Percentiles rank a stretch among this genome's conserved stretches.
Evolutionary conservation across 352 stramenopile species (phyloP).

Genomic region (Phytopythium cucurbitacearum): DNA sequence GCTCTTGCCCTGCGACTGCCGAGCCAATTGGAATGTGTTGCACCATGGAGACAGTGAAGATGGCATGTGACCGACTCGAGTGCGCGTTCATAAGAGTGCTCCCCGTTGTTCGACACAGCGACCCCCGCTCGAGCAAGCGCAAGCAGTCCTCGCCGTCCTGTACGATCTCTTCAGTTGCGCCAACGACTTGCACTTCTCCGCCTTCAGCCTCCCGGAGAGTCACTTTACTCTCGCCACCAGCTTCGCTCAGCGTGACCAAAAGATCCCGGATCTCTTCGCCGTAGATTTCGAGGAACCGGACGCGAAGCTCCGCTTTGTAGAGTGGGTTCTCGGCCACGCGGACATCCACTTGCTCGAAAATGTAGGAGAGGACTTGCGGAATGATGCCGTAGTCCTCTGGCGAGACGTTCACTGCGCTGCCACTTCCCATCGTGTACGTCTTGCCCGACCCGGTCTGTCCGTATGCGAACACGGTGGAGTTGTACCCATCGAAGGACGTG

Average conservation of each 20-base stretch:
- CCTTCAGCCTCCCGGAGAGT: constrained; percentile 82
- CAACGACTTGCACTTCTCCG: constrained; percentile 77
- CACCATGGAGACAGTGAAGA: constrained; percentile 87
- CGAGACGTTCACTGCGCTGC: constrained; percentile 71
- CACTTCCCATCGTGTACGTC: constrained; percentile 88
- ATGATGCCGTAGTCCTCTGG: constrained; percentile 87
- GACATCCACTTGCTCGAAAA: constrained; percentile 76
- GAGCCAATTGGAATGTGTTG: constrained; percentile 67
- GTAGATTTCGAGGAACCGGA: constrained; percentile 92
- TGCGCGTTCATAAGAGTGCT: constrained; percentile 92
- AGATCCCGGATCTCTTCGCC: constrained; percentile 89
- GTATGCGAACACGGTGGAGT: constrained; percentile 89
- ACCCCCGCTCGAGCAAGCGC: constrained; percentile 79
- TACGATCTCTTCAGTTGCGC: constrained; percentile 75
- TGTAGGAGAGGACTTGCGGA: constrained; percentile 75
- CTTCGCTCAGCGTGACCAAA: constrained; percentile 69
- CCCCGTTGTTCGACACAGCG: constrained; percentile 75
- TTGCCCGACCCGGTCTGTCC: constrained; percentile 86
- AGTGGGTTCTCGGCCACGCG: constrained; percentile 52
- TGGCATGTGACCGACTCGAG: constrained; percentile 89
- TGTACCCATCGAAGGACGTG: constrained; percentile 86
- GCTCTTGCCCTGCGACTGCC: constrained; percentile 22
- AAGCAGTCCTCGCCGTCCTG: constrained; percentile 69
- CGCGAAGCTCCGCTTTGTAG: constrained; percentile 62
- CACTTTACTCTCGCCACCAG: constrained; percentile 58